Conservation (phyloP, 805 yeast genomes). For the Kluyveromyces nonfermentans region DNA sequence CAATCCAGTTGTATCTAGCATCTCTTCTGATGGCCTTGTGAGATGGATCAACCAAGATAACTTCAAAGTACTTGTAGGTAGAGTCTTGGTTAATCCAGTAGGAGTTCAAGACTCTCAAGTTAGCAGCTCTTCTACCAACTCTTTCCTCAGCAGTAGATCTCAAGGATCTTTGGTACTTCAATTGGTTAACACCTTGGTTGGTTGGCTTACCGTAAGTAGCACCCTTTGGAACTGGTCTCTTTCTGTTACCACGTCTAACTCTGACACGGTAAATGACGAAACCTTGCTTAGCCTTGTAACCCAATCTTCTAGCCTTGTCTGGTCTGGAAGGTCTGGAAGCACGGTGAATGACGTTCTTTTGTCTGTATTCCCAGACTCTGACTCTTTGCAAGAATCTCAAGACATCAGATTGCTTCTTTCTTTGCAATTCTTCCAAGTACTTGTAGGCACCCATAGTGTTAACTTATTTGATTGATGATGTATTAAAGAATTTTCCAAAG, state of each 20-base stretch:
- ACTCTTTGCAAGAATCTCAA: conserved; percentile 97
- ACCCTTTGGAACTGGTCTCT: conserved; percentile 99
- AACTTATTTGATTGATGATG: conserved; percentile 5
- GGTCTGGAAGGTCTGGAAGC: conserved; percentile 98
- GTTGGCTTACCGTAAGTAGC: conserved; percentile 99
- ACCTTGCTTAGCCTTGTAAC: conserved; percentile 99
- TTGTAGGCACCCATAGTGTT: conserved; percentile 97
- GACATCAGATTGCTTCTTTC: conserved; percentile 99
- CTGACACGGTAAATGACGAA: conserved; percentile 97
- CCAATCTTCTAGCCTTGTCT: conserved; percentile 99
- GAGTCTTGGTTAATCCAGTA: conserved; percentile 99
- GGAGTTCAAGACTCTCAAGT: conserved; percentile 98
- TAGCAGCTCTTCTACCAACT: conserved; percentile 97
- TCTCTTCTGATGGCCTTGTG: conserved; percentile 99
- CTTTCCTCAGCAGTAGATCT: conserved; percentile 99
- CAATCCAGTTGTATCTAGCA: conserved; percentile 99
- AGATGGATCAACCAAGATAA: conserved; percentile 92
- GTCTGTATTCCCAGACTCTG: conserved; percentile 99
- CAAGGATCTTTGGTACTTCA: conserved; percentile 97
- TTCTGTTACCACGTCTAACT: conserved; percentile 99
- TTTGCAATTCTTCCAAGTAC: conserved; percentile 97
- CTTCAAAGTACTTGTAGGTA: conserved; percentile 98
- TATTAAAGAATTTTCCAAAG: background rate
- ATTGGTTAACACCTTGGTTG: conserved; percentile 99
- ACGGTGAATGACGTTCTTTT: conserved; percentile 96